A percentile compares a stretch with the other conserved stretches of the same genome.
These are phyloP conservation scores for Epichloe coenophiala DNA, from an alignment of 2,329 filamentous ascomycete genomes.

Conservation along the genomic window DNA sequence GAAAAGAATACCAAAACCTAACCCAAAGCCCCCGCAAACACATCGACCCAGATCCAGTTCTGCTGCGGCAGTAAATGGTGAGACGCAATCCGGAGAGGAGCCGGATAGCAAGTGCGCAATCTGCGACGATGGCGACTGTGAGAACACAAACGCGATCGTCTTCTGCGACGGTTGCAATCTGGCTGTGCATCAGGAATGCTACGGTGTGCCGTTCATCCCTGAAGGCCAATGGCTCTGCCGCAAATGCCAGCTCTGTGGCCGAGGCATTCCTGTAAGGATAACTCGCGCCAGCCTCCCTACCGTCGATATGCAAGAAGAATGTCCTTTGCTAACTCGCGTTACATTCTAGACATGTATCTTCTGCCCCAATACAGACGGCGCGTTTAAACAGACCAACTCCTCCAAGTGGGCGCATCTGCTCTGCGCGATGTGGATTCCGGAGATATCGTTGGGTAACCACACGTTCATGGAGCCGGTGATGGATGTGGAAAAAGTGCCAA, in stretches of 20 bases:
- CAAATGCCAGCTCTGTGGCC: constrained; percentile 89
- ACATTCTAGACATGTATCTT: constrained; percentile 72
- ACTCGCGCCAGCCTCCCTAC: not conserved
- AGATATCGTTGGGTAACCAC: constrained; percentile 87
- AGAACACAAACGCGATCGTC: constrained; percentile 97
- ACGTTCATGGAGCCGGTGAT: constrained; percentile 98
- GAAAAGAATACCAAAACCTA: constrained; percentile 92
- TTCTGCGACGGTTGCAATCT: constrained; percentile 98
- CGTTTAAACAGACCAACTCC: constrained; percentile 94
- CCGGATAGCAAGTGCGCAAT: constrained; percentile 96
- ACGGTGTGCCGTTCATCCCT: constrained; percentile 95
- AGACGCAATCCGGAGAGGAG: constrained; percentile 72
- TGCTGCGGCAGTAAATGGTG: constrained; percentile 88
- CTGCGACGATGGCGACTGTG: constrained; percentile 97
- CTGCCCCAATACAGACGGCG: constrained; percentile 92
- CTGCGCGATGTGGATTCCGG: constrained; percentile 97
- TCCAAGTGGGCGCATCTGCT: constrained; percentile 95
- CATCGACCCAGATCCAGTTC: constrained; percentile 87
- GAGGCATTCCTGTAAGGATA: constrained; percentile 61
- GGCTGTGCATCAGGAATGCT: constrained; percentile 96
- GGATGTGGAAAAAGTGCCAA: constrained; percentile 94
- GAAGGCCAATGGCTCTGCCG: constrained; percentile 97
- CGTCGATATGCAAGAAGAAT: not conserved
- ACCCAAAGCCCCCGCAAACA: constrained; percentile 90
- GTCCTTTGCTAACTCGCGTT: not conserved